These are phyloP conservation scores for Aspergillus nidulans DNA, from an alignment of 495 filamentous ascomycete species.

Conservation along the genomic window DNA sequence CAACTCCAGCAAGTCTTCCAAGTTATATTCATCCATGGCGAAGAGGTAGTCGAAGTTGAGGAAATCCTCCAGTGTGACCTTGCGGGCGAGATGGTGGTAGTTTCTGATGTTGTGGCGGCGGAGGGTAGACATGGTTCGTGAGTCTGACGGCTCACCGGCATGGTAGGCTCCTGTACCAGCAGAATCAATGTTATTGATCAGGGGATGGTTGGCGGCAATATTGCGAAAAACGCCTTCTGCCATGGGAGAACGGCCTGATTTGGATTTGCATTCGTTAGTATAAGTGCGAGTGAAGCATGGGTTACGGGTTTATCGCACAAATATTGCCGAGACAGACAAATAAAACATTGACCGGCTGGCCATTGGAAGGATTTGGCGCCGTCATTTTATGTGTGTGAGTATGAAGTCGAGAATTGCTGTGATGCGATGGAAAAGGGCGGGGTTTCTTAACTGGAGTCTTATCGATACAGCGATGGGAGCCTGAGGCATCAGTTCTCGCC, in stretches of 20 bases:
- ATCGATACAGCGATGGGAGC: neutral
- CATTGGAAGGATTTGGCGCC: conserved; percentile 12
- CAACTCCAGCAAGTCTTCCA: conserved; percentile 60
- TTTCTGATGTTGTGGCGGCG: conserved; percentile 65
- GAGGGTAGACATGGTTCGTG: conserved; percentile 80
- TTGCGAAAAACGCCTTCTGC: conserved; percentile 87
- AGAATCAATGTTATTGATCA: conserved; percentile 73
- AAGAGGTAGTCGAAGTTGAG: conserved; percentile 84
- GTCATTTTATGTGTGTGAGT: conserved; percentile 11
- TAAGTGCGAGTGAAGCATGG: neutral
- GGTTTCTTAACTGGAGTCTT: neutral
- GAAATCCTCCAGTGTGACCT: conserved; percentile 70
- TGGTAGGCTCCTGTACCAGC: conserved; percentile 89
- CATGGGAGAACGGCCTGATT: conserved; percentile 80
- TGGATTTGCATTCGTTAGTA: conserved; percentile 1
- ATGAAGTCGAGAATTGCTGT: neutral
- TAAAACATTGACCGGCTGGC: conserved; percentile 63
- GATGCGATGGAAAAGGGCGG: neutral
- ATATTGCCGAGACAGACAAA: conserved; percentile 98
- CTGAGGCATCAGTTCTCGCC: neutral
- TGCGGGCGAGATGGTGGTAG: conserved; percentile 74
- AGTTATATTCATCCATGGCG: conserved; percentile 89
- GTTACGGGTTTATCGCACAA: conserved; percentile 49
- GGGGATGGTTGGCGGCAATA: conserved; percentile 53
- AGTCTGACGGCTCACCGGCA: conserved; percentile 65